A percentile compares a stretch with the other conserved stretches of the same genome.
phyloP scores from a whole-genome alignment of 441 rosid species.

The Aleurites moluccanus region DNA sequence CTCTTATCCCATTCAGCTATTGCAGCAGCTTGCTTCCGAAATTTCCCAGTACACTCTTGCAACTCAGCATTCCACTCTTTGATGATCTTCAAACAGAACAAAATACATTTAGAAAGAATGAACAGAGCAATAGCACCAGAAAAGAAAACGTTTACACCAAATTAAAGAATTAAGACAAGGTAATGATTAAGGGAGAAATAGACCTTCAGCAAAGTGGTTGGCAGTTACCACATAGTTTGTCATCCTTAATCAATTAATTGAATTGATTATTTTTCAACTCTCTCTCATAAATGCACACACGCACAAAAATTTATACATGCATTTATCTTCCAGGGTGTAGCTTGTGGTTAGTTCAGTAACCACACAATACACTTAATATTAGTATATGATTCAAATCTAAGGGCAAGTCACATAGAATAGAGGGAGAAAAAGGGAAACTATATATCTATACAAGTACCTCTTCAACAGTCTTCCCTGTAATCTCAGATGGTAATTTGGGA shows the following conservation, averaged over 20 bases:
- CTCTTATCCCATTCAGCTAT: constrained; percentile 98
- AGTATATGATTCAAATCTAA: neutral
- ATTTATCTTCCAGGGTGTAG: neutral
- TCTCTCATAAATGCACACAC: neutral
- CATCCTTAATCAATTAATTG: neutral
- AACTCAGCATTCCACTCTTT: constrained; percentile 95
- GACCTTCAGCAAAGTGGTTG: neutral
- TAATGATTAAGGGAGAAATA: constrained; percentile 1
- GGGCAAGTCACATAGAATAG: neutral
- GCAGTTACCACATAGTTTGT: neutral
- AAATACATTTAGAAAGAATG: neutral
- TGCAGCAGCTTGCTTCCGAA: constrained; percentile 87
- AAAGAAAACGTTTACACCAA: constrained; percentile 16
- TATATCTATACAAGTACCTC: constrained; percentile 49
- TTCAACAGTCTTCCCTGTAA: constrained; percentile 88
- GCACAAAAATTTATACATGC: neutral
- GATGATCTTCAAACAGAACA: constrained; percentile 60
- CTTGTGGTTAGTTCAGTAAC: neutral
- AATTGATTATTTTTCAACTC: neutral
- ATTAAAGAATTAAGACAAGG: constrained; percentile 1
- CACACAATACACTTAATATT: neutral
- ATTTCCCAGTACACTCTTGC: constrained; percentile 89
- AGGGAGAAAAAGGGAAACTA: neutral
- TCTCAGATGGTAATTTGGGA: constrained; percentile 86
- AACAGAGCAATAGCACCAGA: constrained; percentile 1